Evolutionary conservation across 2,329 filamentous ascomycete genomes (phyloP).

Genomic region (Stachybotrys chartarum): DNA sequence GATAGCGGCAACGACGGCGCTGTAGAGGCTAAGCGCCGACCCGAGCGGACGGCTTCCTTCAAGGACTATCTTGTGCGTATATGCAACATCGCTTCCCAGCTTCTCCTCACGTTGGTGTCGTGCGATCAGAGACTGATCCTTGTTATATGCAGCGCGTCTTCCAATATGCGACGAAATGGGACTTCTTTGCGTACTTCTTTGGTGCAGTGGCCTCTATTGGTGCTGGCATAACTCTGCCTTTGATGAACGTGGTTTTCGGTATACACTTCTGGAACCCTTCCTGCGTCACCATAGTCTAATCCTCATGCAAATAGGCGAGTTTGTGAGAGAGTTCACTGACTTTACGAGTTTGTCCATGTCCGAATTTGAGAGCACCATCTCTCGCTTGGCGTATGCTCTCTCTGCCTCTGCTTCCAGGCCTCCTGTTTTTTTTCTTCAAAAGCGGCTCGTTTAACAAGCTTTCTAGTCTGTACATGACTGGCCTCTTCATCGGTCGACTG

Average conservation of each 20-base stretch:
- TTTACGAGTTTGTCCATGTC: constrained; percentile 28
- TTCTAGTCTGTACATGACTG: constrained; percentile 57
- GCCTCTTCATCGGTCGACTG: constrained; percentile 62
- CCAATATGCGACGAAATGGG: constrained; percentile 45
- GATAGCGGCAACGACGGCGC: constrained; percentile 16
- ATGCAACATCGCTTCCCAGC: neutral
- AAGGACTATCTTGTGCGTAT: constrained; percentile 33
- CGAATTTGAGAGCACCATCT: constrained; percentile 33
- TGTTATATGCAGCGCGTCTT: constrained; percentile 36
- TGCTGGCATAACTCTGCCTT: constrained; percentile 46
- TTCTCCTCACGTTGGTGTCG: too few relatives aligned
- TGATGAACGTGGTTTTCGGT: constrained; percentile 56
- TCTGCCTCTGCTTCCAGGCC: constrained; percentile 6
- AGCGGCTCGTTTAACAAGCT: neutral
- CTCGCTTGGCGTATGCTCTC: constrained; percentile 35
- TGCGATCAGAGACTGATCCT: neutral
- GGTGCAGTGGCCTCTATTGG: constrained; percentile 42
- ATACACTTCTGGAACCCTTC: constrained; percentile 6
- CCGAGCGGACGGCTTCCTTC: constrained; percentile 37
- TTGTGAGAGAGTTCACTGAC: constrained; percentile 40
- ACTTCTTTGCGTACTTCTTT: constrained; percentile 38
- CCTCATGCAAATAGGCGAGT: constrained; percentile 21
- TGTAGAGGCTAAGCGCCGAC: constrained; percentile 26
- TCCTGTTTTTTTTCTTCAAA: too few relatives aligned
- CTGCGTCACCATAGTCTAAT: neutral